Evolutionary conservation across 345 rosid genomes (phyloP), one percentile per base, ranked within the genome.

Genomic region (Noccaea caerulescens): DNA sequence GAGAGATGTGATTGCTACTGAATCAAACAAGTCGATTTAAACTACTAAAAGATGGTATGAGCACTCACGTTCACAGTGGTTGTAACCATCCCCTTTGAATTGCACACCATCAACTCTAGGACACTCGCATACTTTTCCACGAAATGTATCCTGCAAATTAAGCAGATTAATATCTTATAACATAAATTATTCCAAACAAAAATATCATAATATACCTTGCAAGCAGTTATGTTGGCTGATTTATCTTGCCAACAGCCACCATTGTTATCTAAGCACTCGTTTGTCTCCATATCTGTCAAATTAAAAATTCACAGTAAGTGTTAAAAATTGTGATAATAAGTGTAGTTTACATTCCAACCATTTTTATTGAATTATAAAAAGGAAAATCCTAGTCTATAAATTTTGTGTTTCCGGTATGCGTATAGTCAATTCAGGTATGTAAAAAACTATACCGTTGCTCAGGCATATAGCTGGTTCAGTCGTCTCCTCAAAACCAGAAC

Each of bases 231-330:
- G 56, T 89, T 89, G 71, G 97, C 88, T 52, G 56, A 58, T 73
- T 88, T 84, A 79, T 91, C 99, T 75, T 82, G 71, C 99, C 99
- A 94, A 80, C 98, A 94, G 65, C 97, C 98, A 1, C 98, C 99
- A 79, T 87, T 81, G 69, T 91, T 91, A 50, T 89, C 92, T 81
- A 91, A 80, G 83, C 98, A 94, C 51, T 94, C 99, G 69, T 94
- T 94, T 63, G 99, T 82, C 86, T 94, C 98, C 78, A 94, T 80
- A 73, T 89, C 98, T 94, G 88, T 67, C 79, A 79, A 23, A 39
- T 34, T 25, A 2, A 61, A 9, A n/a, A 14, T n/a, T 34, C 25
- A 52, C 12, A 12, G 7, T 7, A 13, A 62, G 55, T 33, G 33
- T 36, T 43, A 3, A 18, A 43, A 8, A 1, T 33, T 42, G 69